phyloP scores from a whole-genome alignment of 768 basidiomycete genomes.

The Lentinula lateritia region DNA sequence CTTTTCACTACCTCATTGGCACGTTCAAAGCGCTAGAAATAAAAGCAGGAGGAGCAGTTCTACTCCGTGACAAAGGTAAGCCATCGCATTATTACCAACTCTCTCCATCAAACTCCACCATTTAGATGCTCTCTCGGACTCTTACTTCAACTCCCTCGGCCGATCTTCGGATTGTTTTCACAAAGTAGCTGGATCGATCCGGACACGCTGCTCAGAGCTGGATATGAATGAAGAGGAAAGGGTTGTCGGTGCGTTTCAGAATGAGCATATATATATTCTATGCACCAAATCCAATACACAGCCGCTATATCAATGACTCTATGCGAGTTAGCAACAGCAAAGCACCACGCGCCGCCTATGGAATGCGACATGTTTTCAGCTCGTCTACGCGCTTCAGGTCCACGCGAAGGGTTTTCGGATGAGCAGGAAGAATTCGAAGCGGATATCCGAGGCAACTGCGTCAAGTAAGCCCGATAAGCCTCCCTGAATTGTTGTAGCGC shows the following conservation, averaged over 20 bases:
- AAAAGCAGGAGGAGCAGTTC: background rate
- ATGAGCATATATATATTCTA: background rate
- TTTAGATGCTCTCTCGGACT: background rate
- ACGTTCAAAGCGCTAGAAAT: background rate
- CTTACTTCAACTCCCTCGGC: background rate
- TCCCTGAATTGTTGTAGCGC: background rate
- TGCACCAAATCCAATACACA: conserved; percentile 17
- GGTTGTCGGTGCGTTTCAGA: conserved; percentile 40
- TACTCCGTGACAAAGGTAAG: background rate
- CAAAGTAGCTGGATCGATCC: conserved; percentile 41
- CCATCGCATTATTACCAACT: no score
- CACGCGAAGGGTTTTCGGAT: background rate
- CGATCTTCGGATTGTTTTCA: conserved; percentile 57
- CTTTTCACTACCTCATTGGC: background rate
- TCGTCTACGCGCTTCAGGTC: background rate
- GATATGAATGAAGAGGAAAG: conserved; percentile 58
- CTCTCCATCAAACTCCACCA: background rate
- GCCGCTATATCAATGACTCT: conserved; percentile 76
- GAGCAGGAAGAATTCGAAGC: conserved; percentile 9
- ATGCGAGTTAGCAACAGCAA: conserved; percentile 74
- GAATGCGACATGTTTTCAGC: conserved; percentile 47
- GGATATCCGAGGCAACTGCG: conserved; percentile 39
- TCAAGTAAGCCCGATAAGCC: conserved; percentile 33
- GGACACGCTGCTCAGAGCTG: conserved; percentile 45
- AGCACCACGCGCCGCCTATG: conserved; percentile 59